Conservation (phyloP, 768 basidiomycete genomes). For the Peribolospora baueri region DNA sequence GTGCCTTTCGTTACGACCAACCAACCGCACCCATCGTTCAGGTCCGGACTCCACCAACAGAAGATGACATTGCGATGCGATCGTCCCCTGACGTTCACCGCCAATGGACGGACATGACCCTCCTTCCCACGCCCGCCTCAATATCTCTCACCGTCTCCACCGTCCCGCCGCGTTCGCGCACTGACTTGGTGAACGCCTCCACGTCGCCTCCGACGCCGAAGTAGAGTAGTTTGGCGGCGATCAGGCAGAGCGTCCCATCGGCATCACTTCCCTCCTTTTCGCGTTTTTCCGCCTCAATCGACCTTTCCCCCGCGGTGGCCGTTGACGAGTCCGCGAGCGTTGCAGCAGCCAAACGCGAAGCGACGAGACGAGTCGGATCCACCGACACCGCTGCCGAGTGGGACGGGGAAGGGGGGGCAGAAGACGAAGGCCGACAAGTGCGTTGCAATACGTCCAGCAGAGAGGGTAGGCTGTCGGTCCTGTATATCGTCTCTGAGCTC, state of each 20-base stretch:
- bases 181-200: conserved; percentile 38
- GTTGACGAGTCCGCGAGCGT: too few species aligned
- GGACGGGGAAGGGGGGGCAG: background rate
- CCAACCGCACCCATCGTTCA: too few species aligned
- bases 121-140: conserved; percentile 44
- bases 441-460: conserved; percentile 24
- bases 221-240: conserved; percentile 77
- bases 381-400: background rate
- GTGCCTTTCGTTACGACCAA: too few species aligned
- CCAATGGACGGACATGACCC: conserved; percentile 43
- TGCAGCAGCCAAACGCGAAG: too few species aligned
- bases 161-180: conserved; percentile 26
- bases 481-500: conserved; percentile 85
- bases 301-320: too few species aligned
- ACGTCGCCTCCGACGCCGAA: conserved; percentile 88
- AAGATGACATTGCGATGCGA: background rate
- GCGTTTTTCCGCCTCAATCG: conserved; percentile 2
- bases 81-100: background rate
- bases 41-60: background rate
- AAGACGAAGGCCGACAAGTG: too few species aligned
- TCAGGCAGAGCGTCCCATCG: conserved; percentile 30
- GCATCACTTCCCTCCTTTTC: conserved; percentile 3
- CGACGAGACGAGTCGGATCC: too few species aligned
- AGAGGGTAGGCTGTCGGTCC: conserved; percentile 34
- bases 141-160: conserved; percentile 42